These are phyloP conservation scores for Aspergillus avenaceus DNA, from an alignment of 495 filamentous ascomycete species.

Conservation along the genomic window DNA sequence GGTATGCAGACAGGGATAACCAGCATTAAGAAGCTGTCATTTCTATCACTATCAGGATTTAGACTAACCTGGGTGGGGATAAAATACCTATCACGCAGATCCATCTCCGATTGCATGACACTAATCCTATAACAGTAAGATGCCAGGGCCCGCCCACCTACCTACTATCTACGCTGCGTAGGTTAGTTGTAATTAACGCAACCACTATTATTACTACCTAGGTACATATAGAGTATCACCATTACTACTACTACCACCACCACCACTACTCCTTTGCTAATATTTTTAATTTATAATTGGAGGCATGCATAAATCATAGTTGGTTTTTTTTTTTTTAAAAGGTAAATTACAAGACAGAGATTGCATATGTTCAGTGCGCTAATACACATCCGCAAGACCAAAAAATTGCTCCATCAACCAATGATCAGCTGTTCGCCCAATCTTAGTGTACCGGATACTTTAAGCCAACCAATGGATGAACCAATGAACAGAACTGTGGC, in stretches of 20 bases:
- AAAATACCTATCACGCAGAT: no score
- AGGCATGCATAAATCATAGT: no score
- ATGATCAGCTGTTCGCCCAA: constrained; percentile 7
- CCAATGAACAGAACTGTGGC: constrained; percentile 12
- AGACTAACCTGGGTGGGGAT: neutral
- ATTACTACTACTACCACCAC: no score
- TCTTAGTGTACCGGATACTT: constrained; percentile 14
- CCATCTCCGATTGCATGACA: neutral
- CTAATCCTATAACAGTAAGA: neutral
- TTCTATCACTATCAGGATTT: no score
- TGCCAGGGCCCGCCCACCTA: neutral
- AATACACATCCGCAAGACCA: neutral
- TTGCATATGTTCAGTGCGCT: neutral
- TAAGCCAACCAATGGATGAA: constrained; percentile 4
- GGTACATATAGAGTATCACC: no score
- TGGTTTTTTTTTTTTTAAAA: no score
- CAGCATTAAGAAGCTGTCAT: neutral
- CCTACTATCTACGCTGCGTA: no score
- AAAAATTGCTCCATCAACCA: no score
- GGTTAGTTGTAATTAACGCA: no score
- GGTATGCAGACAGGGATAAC: neutral
- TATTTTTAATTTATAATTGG: no score
- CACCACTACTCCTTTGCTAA: no score
- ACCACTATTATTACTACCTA: no score
- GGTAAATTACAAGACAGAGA: neutral